Conservation (phyloP, 1,284 basidiomycete genomes). For the Trametes polyzona region DNA sequence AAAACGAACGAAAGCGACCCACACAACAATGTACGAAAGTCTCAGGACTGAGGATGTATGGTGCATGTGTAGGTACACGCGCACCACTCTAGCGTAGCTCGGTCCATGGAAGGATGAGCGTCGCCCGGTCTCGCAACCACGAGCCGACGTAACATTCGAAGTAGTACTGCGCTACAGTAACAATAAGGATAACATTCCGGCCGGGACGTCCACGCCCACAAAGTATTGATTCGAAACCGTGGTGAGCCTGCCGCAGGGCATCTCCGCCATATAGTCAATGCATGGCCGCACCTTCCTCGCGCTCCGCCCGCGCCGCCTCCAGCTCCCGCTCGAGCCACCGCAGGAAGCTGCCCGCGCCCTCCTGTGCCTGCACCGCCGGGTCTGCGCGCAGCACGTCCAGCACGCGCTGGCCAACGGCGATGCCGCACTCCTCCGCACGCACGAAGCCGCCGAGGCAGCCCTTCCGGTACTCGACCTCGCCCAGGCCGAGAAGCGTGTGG, state of each 20-base stretch:
- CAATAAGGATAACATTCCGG: slow-evolving; percentile 4
- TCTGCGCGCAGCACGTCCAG: slow-evolving; percentile 50
- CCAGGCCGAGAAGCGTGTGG: slow-evolving; percentile 56
- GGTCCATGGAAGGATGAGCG: too few relatives aligned
- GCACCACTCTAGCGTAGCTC: too few relatives aligned
- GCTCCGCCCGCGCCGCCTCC: slow-evolving; percentile 23
- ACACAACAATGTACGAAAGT: neutral
- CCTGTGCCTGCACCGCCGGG: slow-evolving; percentile 6
- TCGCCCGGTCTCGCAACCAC: neutral
- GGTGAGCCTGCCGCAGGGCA: neutral
- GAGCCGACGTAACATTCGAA: neutral
- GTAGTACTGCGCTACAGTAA: neutral
- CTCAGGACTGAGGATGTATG: too few relatives aligned
- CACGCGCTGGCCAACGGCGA: slow-evolving; percentile 58
- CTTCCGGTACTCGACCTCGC: slow-evolving; percentile 65
- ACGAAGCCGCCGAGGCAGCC: slow-evolving; percentile 74
- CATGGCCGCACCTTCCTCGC: slow-evolving; percentile 12
- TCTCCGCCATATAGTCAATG: slow-evolving; percentile 35
- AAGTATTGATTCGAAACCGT: neutral
- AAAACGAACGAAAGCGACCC: neutral
- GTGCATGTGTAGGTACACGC: too few relatives aligned
- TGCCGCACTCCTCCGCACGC: slow-evolving; percentile 73
- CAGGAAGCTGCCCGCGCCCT: slow-evolving; percentile 24
- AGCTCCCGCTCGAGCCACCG: slow-evolving; percentile 35
- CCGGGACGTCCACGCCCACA: neutral